Conservation (phyloP, 2,329 filamentous ascomycete genomes). For the Curvularia sp. region DNA sequence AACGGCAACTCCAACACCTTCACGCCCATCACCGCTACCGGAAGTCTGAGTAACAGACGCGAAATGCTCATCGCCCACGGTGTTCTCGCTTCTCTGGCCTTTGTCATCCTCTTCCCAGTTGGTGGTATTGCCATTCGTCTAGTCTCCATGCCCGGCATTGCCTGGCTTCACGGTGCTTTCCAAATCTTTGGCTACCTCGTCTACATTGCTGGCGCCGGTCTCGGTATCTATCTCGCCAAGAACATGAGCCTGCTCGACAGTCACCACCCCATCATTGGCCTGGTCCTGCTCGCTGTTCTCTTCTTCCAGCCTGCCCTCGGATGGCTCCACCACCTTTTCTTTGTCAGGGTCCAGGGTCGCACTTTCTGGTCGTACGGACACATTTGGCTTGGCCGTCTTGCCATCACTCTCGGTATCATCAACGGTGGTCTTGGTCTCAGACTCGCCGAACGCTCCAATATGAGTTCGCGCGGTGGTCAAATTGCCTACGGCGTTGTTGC, state of each 20-base stretch:
- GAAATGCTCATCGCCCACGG: conserved; percentile 55
- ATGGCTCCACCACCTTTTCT: conserved; percentile 59
- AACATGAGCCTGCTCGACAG: conserved; percentile 46
- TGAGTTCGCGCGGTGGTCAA: conserved; percentile 40
- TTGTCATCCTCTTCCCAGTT: conserved; percentile 55
- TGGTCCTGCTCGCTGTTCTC: conserved; percentile 58
- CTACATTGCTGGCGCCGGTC: conserved; percentile 57
- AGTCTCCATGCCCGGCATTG: conserved; percentile 51
- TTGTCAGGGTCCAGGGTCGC: conserved; percentile 55
- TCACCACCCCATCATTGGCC: conserved; percentile 63
- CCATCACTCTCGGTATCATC: conserved; percentile 61
- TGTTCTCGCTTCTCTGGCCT: conserved; percentile 53
- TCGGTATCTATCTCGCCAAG: conserved; percentile 59
- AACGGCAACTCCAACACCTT: conserved; percentile 19
- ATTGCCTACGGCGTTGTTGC: conserved; percentile 61
- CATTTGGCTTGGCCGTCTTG: conserved; percentile 61
- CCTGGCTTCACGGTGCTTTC: conserved; percentile 55
- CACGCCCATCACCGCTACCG: conserved; percentile 22
- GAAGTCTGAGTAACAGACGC: conserved; percentile 7
- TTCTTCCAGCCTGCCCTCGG: conserved; percentile 64
- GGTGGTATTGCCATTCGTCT: conserved; percentile 55
- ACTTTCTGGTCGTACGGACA: conserved; percentile 59
- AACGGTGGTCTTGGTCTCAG: conserved; percentile 64
- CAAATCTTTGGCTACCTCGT: conserved; percentile 59
- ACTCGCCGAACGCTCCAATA: conserved; percentile 50